These are phyloP conservation scores for Fusarium solani-melongenae DNA, from an alignment of 2,329 filamentous ascomycete species.

Conservation along the genomic window DNA sequence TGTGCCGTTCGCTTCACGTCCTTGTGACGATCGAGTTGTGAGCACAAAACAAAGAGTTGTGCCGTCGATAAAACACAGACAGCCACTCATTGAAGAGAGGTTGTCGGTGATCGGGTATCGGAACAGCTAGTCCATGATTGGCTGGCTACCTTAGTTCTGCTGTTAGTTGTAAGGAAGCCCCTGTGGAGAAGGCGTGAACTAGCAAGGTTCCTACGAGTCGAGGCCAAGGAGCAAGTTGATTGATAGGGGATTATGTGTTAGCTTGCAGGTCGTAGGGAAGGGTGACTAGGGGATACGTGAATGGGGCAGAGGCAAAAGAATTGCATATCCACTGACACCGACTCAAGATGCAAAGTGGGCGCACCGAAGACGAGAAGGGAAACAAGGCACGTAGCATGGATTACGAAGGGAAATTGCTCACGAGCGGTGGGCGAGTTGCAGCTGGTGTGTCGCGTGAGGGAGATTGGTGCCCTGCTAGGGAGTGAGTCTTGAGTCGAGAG, in stretches of 20 bases:
- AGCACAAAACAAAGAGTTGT: constrained; percentile 26
- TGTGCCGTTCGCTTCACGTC: constrained; percentile 14
- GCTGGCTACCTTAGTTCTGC: constrained; percentile 30
- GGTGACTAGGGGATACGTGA: constrained; percentile 34
- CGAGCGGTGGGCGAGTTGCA: constrained; percentile 1
- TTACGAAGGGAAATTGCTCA: constrained; percentile 16
- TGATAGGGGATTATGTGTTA: constrained; percentile 18
- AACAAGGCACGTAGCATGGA: constrained; percentile 21
- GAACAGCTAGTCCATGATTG: constrained; percentile 43
- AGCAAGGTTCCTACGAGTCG: constrained; percentile 29
- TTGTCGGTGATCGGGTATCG: constrained; percentile 44
- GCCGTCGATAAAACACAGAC: constrained; percentile 8
- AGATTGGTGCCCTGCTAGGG: constrained; percentile 9
- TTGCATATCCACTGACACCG: constrained; percentile 15
- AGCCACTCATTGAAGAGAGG: constrained; percentile 27
- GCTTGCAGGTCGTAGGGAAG: constrained; percentile 14
- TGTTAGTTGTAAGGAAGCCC: constrained; percentile 17
- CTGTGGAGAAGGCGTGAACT: constrained; percentile 27
- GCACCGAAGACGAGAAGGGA: constrained; percentile 20
- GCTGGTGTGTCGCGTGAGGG: constrained; percentile 29
- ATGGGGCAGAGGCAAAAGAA: constrained; percentile 10
- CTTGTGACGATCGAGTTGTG: constrained; percentile 30
- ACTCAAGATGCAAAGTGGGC: constrained; percentile 16
- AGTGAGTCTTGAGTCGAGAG: constrained; percentile 6
- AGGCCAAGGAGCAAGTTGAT: constrained; percentile 12